These are phyloP conservation scores for Begonia fuchsioides DNA, from an alignment of 306 rosid genomes.

Conservation along the genomic window DNA sequence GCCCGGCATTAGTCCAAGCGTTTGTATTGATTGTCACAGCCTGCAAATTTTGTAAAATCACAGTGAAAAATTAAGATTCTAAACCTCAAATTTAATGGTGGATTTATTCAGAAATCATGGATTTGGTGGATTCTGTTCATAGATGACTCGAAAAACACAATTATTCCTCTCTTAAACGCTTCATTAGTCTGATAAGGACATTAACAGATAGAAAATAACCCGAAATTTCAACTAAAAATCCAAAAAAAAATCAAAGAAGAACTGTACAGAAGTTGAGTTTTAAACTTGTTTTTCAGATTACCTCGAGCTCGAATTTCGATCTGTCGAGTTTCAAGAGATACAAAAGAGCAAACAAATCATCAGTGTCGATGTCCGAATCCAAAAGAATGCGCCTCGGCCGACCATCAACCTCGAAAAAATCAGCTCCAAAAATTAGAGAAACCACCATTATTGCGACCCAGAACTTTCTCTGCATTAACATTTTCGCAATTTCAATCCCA, in stretches of 20 bases:
- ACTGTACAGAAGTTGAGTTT: neutral
- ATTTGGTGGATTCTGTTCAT: neutral
- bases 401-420: conserved; percentile 20
- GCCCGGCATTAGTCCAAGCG: conserved; percentile 82
- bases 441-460: conserved; percentile 14
- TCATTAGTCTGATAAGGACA: neutral
- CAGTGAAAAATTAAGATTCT: neutral
- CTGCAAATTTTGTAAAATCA: conserved; percentile 20
- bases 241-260: neutral
- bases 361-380: conserved; percentile 82
- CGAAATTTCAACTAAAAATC: neutral
- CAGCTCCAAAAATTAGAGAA: conserved; percentile 20
- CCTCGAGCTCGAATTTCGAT: conserved; percentile 80
- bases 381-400: conserved; percentile 57
- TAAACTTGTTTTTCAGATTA: conserved; percentile 6
- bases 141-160: neutral
- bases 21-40: conserved; percentile 60
- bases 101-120: neutral
- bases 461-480: conserved; percentile 33
- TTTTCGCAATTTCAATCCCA: conserved; percentile 13
- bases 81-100: conserved; percentile 2
- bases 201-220: neutral
- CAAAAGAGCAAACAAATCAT: conserved; percentile 67
- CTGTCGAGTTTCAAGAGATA: conserved; percentile 81
- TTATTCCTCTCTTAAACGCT: too few species aligned